Conservation (phyloP, 2,329 filamentous ascomycete genomes). For the Cercospora sesami region DNA sequence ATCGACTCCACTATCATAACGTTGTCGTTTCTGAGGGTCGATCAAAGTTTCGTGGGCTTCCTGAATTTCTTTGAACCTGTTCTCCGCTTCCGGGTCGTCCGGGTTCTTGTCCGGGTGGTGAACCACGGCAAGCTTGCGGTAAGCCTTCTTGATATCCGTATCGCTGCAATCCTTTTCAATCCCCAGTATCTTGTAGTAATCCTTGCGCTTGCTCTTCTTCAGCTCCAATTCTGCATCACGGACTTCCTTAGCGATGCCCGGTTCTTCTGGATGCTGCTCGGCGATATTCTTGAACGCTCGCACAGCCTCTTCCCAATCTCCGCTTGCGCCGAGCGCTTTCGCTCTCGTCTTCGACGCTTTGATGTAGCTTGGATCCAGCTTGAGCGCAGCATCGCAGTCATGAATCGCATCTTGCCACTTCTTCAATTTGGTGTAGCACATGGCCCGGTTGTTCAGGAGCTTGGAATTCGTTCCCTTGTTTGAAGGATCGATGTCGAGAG, state of each 20-base stretch:
- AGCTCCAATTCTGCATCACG: constrained; percentile 88
- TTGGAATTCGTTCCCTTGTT: constrained; percentile 96
- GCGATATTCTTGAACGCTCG: constrained; percentile 84
- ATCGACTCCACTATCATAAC: constrained; percentile 91
- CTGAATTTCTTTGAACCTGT: constrained; percentile 95
- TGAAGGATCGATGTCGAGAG: constrained; percentile 77
- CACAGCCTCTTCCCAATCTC: constrained; percentile 88
- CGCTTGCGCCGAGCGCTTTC: constrained; percentile 80
- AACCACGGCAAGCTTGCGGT: constrained; percentile 88
- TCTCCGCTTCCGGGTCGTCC: constrained; percentile 77
- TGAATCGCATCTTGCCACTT: constrained; percentile 76
- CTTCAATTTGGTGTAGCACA: constrained; percentile 81
- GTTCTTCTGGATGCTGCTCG: constrained; percentile 80
- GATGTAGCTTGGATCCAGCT: constrained; percentile 77
- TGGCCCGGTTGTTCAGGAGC: constrained; percentile 87
- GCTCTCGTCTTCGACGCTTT: constrained; percentile 95
- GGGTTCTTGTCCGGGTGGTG: constrained; percentile 98
- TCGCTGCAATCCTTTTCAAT: constrained; percentile 83
- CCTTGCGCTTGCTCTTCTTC: constrained; percentile 96
- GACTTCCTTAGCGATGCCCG: constrained; percentile 77
- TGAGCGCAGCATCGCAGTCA: constrained; percentile 82
- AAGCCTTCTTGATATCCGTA: constrained; percentile 90
- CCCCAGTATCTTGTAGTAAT: constrained; percentile 97
- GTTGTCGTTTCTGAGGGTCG: constrained; percentile 87
- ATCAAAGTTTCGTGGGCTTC: constrained; percentile 96